These are phyloP conservation scores for Macrocybe gigantea DNA, from an alignment of 768 basidiomycete genomes.

Conservation along the genomic window DNA sequence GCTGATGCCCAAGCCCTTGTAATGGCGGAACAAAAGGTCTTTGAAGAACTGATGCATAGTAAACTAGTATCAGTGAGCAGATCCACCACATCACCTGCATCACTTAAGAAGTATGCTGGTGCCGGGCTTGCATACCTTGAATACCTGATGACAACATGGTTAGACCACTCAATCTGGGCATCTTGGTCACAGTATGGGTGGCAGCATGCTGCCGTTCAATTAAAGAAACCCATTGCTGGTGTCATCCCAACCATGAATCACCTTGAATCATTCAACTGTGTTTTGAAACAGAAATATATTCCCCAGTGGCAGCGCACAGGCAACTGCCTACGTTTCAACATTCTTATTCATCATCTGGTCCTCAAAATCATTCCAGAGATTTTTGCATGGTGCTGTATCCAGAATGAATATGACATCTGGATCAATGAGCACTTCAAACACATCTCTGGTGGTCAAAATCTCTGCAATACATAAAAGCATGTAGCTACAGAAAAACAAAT, in stretches of 20 bases:
- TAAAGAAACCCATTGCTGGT: constrained; percentile 13
- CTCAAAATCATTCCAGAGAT: no score
- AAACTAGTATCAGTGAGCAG: constrained; percentile 2
- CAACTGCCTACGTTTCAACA: constrained; percentile 17
- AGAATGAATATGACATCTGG: no score
- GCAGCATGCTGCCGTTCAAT: constrained; percentile 16
- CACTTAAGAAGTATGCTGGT: neutral
- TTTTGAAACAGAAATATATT: constrained; percentile 25
- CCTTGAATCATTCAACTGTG: constrained; percentile 31
- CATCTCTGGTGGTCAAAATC: no score
- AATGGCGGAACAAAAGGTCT: no score
- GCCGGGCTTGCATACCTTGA: constrained; percentile 8
- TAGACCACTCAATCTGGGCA: constrained; percentile 20
- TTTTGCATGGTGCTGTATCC: no score
- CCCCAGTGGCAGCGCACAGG: constrained; percentile 19
- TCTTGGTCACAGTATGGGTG: constrained; percentile 26
- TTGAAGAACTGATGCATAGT: no score
- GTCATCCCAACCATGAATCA: constrained; percentile 34
- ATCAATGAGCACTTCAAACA: no score
- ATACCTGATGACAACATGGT: constrained; percentile 17
- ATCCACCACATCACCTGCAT: neutral
- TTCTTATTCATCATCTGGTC: no score
- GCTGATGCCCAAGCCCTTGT: no score
- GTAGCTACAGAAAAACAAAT: no score
- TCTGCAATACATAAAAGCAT: no score